Evolutionary conservation across 2,329 filamentous ascomycete genomes (phyloP).

Genomic region (Domatiomyces globalis): DNA sequence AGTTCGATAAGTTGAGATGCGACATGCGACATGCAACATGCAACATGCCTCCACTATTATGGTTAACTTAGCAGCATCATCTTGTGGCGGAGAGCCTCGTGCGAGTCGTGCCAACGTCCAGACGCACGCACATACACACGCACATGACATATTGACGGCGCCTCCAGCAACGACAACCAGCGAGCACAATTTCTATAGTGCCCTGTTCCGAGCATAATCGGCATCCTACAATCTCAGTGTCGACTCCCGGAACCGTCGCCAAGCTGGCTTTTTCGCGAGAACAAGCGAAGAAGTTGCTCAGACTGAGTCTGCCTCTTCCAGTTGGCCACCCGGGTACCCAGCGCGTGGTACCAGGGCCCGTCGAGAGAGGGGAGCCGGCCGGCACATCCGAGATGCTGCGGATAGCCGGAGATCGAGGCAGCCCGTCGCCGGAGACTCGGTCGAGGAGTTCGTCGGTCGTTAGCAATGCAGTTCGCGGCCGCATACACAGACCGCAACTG

Average conservation of each 20-base stretch:
- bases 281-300: constrained; percentile 34
- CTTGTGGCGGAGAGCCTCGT: neutral
- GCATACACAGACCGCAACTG: constrained; percentile 18
- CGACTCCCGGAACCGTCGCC: neutral
- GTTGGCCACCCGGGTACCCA: constrained; percentile 17
- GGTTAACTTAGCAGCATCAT: neutral
- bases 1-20: neutral
- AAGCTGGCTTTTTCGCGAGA: constrained; percentile 34
- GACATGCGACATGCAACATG: neutral
- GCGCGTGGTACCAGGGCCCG: constrained; percentile 10
- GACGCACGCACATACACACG: neutral
- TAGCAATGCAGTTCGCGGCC: constrained; percentile 17
- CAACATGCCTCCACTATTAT: neutral
- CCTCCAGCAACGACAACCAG: neutral
- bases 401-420: constrained; percentile 1
- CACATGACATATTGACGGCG: neutral
- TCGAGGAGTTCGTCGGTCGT: constrained; percentile 15
- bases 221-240: neutral
- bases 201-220: neutral
- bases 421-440: constrained; percentile 12
- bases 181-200: too few species aligned
- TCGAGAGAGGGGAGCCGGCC: constrained; percentile 20
- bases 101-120: neutral
- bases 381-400: constrained; percentile 18
- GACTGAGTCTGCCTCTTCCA: constrained; percentile 24